Percentiles rank a stretch among this genome's conserved stretches.
Evolutionary conservation across 805 yeast species (phyloP).

Genomic region (Scheffersomyces coipomensis): DNA sequence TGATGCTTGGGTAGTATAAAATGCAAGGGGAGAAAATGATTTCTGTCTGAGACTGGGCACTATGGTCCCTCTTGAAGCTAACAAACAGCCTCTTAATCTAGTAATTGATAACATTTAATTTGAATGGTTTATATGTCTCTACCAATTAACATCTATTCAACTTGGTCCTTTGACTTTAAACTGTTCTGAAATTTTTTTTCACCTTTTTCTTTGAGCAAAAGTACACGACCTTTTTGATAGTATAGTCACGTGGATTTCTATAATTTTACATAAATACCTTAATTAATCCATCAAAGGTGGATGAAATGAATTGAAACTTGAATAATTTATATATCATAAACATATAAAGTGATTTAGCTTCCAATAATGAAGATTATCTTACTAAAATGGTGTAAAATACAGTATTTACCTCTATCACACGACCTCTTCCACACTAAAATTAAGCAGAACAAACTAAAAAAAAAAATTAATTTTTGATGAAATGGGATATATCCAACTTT

Average conservation of each 20-base stretch:
- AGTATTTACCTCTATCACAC: neutral
- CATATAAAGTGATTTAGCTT: no score
- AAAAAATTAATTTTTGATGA: no score
- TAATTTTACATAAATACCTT: neutral
- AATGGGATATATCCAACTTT: no score
- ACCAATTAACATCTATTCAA: neutral
- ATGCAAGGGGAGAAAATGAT: neutral
- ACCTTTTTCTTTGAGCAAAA: neutral
- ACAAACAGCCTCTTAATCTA: neutral
- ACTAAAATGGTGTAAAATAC: no score
- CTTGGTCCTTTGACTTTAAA: no score
- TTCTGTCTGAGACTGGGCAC: neutral
- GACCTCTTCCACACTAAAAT: neutral
- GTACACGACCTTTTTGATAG: neutral
- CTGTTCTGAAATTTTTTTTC: neutral
- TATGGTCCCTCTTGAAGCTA: neutral
- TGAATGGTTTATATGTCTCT: neutral
- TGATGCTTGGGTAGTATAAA: neutral
- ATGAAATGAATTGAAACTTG: no score
- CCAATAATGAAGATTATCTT: no score
- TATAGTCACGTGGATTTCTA: neutral
- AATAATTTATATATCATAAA: no score
- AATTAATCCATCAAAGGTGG: no score
- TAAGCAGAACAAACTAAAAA: no score
- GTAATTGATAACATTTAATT: neutral